Percentiles rank a stretch among this genome's conserved stretches.
phyloP scores from a whole-genome alignment of 2,329 filamentous ascomycete species.

The Dactylellina sp. region DNA sequence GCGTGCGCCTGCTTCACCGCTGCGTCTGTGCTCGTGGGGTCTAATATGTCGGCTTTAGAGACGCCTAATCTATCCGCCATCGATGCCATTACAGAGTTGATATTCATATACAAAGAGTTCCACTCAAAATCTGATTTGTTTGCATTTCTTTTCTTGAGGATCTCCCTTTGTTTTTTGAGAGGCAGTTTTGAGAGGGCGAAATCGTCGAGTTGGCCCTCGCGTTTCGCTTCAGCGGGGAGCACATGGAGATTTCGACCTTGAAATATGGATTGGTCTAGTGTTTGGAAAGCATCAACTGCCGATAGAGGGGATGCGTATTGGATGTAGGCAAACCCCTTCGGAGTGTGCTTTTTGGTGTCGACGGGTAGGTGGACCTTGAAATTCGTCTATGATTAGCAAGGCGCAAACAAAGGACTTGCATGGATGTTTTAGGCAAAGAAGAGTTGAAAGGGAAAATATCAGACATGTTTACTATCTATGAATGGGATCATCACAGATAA shows the following conservation, averaged over 20 bases:
- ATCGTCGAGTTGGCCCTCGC: constrained; percentile 84
- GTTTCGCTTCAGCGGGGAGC: constrained; percentile 83
- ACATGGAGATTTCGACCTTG: constrained; percentile 93
- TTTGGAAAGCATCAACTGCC: constrained; percentile 81
- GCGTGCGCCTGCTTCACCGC: constrained; percentile 96
- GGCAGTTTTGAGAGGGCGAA: constrained; percentile 90
- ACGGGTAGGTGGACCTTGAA: constrained; percentile 84
- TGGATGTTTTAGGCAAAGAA: background rate
- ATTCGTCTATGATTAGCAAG: constrained; percentile 64
- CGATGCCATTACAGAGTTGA: constrained; percentile 90
- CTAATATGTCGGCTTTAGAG: constrained; percentile 88
- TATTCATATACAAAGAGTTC: constrained; percentile 99
- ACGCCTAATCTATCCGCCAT: constrained; percentile 87
- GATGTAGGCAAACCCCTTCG: constrained; percentile 91
- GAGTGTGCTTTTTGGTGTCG: constrained; percentile 75
- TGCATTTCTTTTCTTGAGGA: constrained; percentile 85
- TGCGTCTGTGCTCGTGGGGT: constrained; percentile 94
- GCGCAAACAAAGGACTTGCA: background rate
- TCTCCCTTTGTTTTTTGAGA: constrained; percentile 91
- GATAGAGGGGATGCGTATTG: constrained; percentile 78
- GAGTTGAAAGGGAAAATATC: constrained; percentile 65
- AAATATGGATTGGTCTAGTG: constrained; percentile 85
- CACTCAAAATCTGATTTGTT: constrained; percentile 86
- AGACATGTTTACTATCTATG: constrained; percentile 89
- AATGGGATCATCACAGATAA: constrained; percentile 75